Evolutionary conservation across 257 asterid genomes (phyloP).

Genomic region (Dorcoceras hygrometricum): DNA sequence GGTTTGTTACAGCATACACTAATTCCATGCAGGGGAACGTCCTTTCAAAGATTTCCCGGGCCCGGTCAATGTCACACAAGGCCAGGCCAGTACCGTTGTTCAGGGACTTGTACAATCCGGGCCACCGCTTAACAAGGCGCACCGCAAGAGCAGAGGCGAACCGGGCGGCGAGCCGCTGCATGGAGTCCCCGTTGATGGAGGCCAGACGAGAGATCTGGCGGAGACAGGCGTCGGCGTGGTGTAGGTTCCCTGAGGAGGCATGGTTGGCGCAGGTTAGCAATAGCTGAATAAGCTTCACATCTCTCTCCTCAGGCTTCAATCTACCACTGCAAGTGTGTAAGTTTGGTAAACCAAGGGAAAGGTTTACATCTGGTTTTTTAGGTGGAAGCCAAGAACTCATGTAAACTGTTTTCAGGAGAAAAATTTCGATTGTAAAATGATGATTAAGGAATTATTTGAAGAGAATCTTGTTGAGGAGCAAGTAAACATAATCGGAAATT

Average conservation of each 20-base stretch:
- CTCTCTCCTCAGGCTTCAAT: conserved; percentile 39
- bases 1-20: conserved; percentile 32
- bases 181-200: conserved; percentile 46
- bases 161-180: conserved; percentile 47
- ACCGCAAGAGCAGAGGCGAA: conserved; percentile 51
- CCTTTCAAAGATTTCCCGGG: conserved; percentile 25
- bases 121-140: conserved; percentile 57
- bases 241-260: conserved; percentile 49
- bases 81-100: conserved; percentile 17
- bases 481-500: no score
- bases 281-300: conserved; percentile 45
- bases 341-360: conserved; percentile 35
- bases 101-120: conserved; percentile 52
- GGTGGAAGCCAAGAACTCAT: conserved; percentile 39
- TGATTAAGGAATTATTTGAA: no score
- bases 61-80: conserved; percentile 27
- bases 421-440: no score
- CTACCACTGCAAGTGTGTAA: conserved; percentile 13
- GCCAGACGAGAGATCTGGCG: conserved; percentile 37
- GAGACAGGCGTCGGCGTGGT: conserved; percentile 47
- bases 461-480: no score
- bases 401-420: no score
- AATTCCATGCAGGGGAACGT: conserved; percentile 40
- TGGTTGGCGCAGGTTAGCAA: conserved; percentile 47
- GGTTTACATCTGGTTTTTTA: conserved; percentile 37